Evolutionary conservation across 108 stramenopile species (phyloP), one percentile per base, ranked within the genome.

Genomic region (Aurantiochytrium sp.): DNA sequence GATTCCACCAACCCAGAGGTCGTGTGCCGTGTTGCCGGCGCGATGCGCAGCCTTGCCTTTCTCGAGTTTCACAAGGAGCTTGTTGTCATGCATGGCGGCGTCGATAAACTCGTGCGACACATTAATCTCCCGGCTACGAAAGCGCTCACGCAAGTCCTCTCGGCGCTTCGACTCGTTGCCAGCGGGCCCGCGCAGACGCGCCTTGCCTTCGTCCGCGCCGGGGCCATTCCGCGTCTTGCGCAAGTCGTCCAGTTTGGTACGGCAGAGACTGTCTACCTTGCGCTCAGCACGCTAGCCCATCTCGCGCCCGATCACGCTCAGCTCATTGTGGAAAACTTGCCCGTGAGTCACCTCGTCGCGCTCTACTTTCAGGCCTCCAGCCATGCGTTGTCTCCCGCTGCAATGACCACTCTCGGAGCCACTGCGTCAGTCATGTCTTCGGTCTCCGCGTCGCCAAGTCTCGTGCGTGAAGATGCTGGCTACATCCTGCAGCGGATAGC

Each of bases 401-500:
- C 29, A 35, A 35, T 35, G 29, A 35, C 29, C 29, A 35, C 1
- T 35, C 29, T 35, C 0, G 29, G 29, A 35, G 29, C 29, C 55
- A 57, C 55, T 8, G 14, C 14, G 12, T 8, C 55, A 14, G 12
- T 14, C 55, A 14, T 57, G 55, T 14, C 14, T 14, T 57, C 55
- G 12, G 55, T 8, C 0, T 14, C 55, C 1, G 64, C 16, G 12
- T 83, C 73, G 49, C 49, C 73, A 5, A 18, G 5, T 5, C 73
- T 83, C 18, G 51, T 83, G n/a, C 51, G 73, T n/a, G 73, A 83
- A 18, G 73, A 83, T 23, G 73, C 51, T n/a, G 6, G 49, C 21
- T 83, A 83, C 73, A 83, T 83, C 51, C 73, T 83, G 5, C 49
- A 83, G 23, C 73, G 73, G 5, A 83, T 83, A 12, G 64, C 64